Evolutionary conservation across 1,139 yeast genomes (phyloP).

Genomic region (Magnusiomyces sp.): DNA sequence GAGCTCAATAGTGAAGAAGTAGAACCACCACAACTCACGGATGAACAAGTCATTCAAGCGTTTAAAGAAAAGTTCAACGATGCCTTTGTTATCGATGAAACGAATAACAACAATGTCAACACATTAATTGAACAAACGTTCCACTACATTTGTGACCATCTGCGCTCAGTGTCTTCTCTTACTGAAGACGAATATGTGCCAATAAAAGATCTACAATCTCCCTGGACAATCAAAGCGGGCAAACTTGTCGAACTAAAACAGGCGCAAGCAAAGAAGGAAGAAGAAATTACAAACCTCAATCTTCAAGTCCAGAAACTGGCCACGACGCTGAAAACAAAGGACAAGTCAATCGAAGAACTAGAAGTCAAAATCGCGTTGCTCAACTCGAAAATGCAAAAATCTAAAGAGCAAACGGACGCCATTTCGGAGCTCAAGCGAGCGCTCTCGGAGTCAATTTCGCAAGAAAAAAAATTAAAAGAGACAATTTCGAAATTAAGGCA

Average conservation of each 20-base stretch:
- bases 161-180: not conserved
- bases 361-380: constrained; percentile 38
- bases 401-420: constrained; percentile 31
- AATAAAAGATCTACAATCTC: constrained; percentile 14
- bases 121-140: constrained; percentile 5
- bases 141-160: constrained; percentile 1
- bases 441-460: constrained; percentile 24
- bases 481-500: constrained; percentile 20
- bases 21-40: not conserved
- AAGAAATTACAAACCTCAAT: constrained; percentile 21
- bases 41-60: constrained; percentile 4
- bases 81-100: not conserved
- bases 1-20: not conserved
- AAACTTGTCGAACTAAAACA: constrained; percentile 16
- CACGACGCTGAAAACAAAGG: constrained; percentile 28
- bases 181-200: not conserved
- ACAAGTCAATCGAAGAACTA: constrained; percentile 37
- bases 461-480: constrained; percentile 22
- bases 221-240: constrained; percentile 20
- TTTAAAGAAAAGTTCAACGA: constrained; percentile 6
- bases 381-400: constrained; percentile 37
- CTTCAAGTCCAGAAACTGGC: constrained; percentile 21
- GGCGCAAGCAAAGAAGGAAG: constrained; percentile 17
- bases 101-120: constrained; percentile 4
- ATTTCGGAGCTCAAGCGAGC: constrained; percentile 26